These are phyloP conservation scores for Paragyromitra xinjiangensis DNA, from an alignment of 495 filamentous ascomycete species.

Conservation along the genomic window DNA sequence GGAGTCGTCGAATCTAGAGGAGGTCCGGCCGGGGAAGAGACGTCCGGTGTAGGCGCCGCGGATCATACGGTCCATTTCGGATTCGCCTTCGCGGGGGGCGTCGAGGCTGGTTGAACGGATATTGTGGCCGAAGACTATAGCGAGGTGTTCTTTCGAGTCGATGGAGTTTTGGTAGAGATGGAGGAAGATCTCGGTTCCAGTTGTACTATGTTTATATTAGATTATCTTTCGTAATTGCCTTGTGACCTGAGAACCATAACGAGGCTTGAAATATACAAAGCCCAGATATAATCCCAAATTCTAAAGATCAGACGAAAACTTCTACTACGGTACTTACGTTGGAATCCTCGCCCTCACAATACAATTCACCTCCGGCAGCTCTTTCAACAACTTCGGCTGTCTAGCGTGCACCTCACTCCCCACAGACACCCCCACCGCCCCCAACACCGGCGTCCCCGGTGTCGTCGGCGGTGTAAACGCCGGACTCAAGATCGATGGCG, in stretches of 20 bases:
- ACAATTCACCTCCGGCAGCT: slow-evolving; percentile 78
- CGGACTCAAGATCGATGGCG: slow-evolving; percentile 66
- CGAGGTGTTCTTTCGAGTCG: slow-evolving; percentile 94
- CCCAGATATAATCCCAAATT: not conserved
- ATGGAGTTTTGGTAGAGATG: slow-evolving; percentile 92
- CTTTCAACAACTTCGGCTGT: slow-evolving; percentile 72
- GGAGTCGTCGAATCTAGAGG: slow-evolving; percentile 58
- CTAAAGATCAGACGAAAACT: slow-evolving; percentile 10
- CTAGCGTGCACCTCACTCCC: slow-evolving; percentile 61
- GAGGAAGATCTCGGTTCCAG: slow-evolving; percentile 93
- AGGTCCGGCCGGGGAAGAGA: slow-evolving; percentile 83
- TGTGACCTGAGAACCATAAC: not conserved
- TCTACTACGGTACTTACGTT: slow-evolving; percentile 59
- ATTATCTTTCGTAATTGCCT: not conserved
- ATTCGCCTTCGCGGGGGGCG: slow-evolving; percentile 82
- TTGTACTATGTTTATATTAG: slow-evolving; percentile 62
- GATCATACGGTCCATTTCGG: slow-evolving; percentile 95
- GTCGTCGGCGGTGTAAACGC: slow-evolving; percentile 82
- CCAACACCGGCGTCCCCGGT: slow-evolving; percentile 69
- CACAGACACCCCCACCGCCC: slow-evolving; percentile 64
- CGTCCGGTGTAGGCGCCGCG: slow-evolving; percentile 89
- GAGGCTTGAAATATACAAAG: not conserved
- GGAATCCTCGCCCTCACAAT: slow-evolving; percentile 85
- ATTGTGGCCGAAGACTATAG: slow-evolving; percentile 91
- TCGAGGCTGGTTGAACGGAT: slow-evolving; percentile 86